Percentiles rank a stretch among this genome's conserved stretches.
Evolutionary conservation across 192 early-diverging fungal genomes (phyloP).

Genomic region (Thamnidium elegans): DNA sequence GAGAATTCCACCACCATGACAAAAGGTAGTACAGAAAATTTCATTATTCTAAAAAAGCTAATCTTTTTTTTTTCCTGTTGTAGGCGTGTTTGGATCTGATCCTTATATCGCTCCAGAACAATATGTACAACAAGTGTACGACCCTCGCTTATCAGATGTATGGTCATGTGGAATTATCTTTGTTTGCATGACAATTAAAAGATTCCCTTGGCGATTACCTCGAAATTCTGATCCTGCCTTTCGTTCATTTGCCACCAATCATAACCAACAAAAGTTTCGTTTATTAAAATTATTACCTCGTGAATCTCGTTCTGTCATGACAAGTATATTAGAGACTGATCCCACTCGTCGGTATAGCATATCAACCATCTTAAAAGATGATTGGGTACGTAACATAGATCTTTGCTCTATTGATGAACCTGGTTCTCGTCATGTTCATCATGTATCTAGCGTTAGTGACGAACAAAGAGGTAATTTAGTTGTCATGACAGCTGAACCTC

Average conservation of each 20-base stretch:
- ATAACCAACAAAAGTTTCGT: slow-evolving; percentile 26
- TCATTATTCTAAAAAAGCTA: no score
- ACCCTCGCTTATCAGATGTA: slow-evolving; percentile 80
- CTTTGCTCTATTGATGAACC: slow-evolving; percentile 37
- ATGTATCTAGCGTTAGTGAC: slow-evolving; percentile 12
- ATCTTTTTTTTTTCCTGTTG: no score
- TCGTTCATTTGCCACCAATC: slow-evolving; percentile 16
- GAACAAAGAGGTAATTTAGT: slow-evolving; percentile 26
- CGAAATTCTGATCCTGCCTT: slow-evolving; percentile 55
- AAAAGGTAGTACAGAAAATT: no score
- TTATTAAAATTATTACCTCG: slow-evolving; percentile 58
- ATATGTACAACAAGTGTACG: slow-evolving; percentile 68
- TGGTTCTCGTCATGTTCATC: slow-evolving; percentile 31
- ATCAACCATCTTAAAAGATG: slow-evolving; percentile 60
- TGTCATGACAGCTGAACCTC: slow-evolving; percentile 30
- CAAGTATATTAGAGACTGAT: slow-evolving; percentile 63
- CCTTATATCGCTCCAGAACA: slow-evolving; percentile 97
- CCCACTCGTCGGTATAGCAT: slow-evolving; percentile 56
- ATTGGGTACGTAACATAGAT: slow-evolving; percentile 71
- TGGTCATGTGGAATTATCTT: slow-evolving; percentile 93
- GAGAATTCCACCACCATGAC: slow-evolving; percentile 47
- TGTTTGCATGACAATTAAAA: slow-evolving; percentile 68
- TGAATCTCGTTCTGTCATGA: slow-evolving; percentile 57
- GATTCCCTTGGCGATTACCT: slow-evolving; percentile 69
- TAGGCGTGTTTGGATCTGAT: slow-evolving; percentile 90